These are phyloP conservation scores for Tylopilus orsonianus DNA, from an alignment of 1,284 basidiomycete species.

Conservation along the genomic window DNA sequence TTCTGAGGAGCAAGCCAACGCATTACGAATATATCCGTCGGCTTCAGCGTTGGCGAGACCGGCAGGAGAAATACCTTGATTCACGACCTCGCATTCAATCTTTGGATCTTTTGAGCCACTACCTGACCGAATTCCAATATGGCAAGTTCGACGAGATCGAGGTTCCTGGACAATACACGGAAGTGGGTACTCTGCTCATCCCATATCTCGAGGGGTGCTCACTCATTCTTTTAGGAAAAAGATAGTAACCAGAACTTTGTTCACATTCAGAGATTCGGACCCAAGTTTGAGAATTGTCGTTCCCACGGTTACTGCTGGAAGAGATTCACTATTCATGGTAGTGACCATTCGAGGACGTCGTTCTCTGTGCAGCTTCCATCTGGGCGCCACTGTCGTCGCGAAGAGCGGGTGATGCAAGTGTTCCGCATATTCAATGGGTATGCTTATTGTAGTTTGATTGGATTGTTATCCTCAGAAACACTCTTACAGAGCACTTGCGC, in stretches of 20 bases:
- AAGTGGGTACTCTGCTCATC: conserved; percentile 49
- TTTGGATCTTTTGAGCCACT: conserved; percentile 91
- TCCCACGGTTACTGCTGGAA: conserved; percentile 87
- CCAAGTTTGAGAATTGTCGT: conserved; percentile 89
- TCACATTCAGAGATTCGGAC: conserved; percentile 88
- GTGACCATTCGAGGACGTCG: conserved; percentile 84
- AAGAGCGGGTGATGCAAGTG: conserved; percentile 91
- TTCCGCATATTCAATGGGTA: conserved; percentile 93
- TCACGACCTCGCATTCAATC: conserved; percentile 81
- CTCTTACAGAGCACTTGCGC: conserved; percentile 65
- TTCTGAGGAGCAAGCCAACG: conserved; percentile 78
- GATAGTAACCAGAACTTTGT: conserved; percentile 93
- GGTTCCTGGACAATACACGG: conserved; percentile 96
- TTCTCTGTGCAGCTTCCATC: conserved; percentile 94
- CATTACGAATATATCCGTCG: conserved; percentile 89
- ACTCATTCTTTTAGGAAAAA: conserved; percentile 64
- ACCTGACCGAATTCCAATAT: conserved; percentile 97
- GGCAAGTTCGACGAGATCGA: conserved; percentile 98
- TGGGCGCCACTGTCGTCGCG: conserved; percentile 84
- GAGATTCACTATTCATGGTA: conserved; percentile 90
- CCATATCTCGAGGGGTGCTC: conserved; percentile 1
- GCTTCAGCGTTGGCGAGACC: conserved; percentile 92
- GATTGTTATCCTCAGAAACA: conserved; percentile 11
- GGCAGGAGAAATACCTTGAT: conserved; percentile 87
- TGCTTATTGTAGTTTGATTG: conserved; percentile 21